phyloP scores from a whole-genome alignment of 768 basidiomycete genomes.

The Hygrophorus russula region DNA sequence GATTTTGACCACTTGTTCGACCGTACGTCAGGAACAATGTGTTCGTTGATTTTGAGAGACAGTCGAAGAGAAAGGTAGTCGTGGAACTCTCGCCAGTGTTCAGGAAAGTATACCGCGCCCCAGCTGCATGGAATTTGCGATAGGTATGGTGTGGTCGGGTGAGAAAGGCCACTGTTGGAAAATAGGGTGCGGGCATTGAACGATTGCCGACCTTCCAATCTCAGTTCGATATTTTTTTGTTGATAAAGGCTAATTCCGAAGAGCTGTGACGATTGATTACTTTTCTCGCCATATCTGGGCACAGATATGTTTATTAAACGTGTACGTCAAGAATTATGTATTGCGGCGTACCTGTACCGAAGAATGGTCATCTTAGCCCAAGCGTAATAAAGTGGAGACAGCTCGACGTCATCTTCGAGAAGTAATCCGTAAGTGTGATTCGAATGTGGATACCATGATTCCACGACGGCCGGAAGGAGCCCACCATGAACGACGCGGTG shows the following conservation, averaged over 20 bases:
- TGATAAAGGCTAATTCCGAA: slow-evolving; percentile 84
- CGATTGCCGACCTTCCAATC: slow-evolving; percentile 48
- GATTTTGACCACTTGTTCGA: slow-evolving; percentile 75
- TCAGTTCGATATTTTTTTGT: slow-evolving; percentile 71
- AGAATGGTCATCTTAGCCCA: slow-evolving; percentile 78
- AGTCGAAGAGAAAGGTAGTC: slow-evolving; percentile 62
- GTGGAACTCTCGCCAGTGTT: slow-evolving; percentile 84
- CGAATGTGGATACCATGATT: slow-evolving; percentile 77
- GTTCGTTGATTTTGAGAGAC: slow-evolving; percentile 29
- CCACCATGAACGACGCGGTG: slow-evolving; percentile 74
- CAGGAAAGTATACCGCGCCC: slow-evolving; percentile 87
- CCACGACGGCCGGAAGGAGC: slow-evolving; percentile 72
- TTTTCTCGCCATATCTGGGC: slow-evolving; percentile 41
- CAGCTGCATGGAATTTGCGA: slow-evolving; percentile 86
- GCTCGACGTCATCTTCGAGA: slow-evolving; percentile 79
- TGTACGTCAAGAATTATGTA: background rate
- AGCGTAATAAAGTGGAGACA: slow-evolving; percentile 77
- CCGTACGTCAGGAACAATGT: slow-evolving; percentile 63
- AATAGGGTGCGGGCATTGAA: slow-evolving; percentile 63
- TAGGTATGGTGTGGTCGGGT: slow-evolving; percentile 59
- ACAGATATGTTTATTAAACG: background rate
- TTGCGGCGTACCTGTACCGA: slow-evolving; percentile 46
- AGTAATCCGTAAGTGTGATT: slow-evolving; percentile 70
- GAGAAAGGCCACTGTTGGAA: slow-evolving; percentile 21
- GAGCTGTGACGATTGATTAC: slow-evolving; percentile 32